phyloP scores from a whole-genome alignment of 352 stramenopile species.

The Phytophthora podocarpi region DNA sequence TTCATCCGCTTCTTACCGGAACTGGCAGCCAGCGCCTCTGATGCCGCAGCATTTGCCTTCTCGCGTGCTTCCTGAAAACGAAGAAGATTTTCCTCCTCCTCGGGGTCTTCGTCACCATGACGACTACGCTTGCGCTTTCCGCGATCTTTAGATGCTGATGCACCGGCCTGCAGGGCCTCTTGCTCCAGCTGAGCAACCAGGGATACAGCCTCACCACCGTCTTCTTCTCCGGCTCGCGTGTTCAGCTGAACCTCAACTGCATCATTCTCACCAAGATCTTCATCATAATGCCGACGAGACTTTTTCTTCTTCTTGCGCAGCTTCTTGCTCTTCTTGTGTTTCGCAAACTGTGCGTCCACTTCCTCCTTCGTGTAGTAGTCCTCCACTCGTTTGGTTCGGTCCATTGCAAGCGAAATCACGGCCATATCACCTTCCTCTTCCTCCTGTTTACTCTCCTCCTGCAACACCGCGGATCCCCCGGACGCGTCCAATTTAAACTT shows the following conservation, averaged over 20 bases:
- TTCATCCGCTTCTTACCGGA: constrained; percentile 44
- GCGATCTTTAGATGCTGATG: constrained; percentile 46
- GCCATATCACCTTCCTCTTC: constrained; percentile 45
- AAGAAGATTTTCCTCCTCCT: constrained; percentile 57
- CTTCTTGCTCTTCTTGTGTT: constrained; percentile 83
- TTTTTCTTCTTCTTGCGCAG: constrained; percentile 80
- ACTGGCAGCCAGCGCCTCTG: constrained; percentile 44
- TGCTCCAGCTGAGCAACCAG: constrained; percentile 73
- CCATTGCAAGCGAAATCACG: constrained; percentile 68
- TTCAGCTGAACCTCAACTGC: constrained; percentile 30
- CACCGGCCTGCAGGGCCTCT: constrained; percentile 45
- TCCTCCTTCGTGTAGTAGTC: constrained; percentile 90
- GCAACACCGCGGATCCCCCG: constrained; percentile 27
- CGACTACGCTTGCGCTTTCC: constrained; percentile 53
- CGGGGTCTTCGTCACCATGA: constrained; percentile 40
- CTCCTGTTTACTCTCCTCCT: constrained; percentile 18
- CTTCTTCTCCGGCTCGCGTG: constrained; percentile 11
- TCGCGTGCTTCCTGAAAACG: constrained; percentile 79
- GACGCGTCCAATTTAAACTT: constrained; percentile 68
- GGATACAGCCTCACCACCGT: constrained; percentile 19
- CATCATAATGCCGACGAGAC: constrained; percentile 52
- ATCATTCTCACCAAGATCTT: constrained; percentile 45
- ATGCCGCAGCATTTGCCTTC: constrained; percentile 56
- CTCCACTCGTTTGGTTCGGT: constrained; percentile 50
- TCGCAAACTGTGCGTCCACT: constrained; percentile 83